Percentiles rank a stretch among this genome's conserved stretches.
These are phyloP conservation scores for Biscogniauxia marginata DNA, from an alignment of 2,329 filamentous ascomycete species.

Conservation along the genomic window DNA sequence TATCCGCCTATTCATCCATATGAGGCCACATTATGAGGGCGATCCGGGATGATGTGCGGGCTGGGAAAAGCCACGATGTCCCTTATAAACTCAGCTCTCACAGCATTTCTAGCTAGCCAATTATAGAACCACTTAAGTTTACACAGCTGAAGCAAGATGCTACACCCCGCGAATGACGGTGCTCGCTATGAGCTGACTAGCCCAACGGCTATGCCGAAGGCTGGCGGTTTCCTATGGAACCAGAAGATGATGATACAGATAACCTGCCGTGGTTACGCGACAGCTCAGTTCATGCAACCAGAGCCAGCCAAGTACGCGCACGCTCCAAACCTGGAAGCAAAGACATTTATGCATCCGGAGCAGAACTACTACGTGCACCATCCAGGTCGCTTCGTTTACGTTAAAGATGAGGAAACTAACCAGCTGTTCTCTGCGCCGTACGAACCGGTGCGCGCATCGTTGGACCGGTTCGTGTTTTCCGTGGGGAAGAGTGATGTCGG, in stretches of 20 bases:
- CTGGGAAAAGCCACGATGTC: not conserved
- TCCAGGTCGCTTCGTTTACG: conserved; percentile 57
- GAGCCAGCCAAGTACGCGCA: conserved; percentile 61
- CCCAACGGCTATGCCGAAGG: conserved; percentile 56
- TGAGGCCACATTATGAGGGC: not conserved
- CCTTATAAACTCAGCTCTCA: not conserved
- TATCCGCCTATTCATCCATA: not conserved
- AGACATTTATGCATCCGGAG: conserved; percentile 61
- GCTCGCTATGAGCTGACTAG: conserved; percentile 54
- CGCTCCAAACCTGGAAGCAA: conserved; percentile 56
- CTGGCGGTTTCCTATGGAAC: conserved; percentile 58
- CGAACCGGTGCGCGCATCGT: conserved; percentile 49
- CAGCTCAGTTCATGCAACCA: conserved; percentile 59
- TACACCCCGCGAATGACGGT: conserved; percentile 42
- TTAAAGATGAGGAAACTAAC: conserved; percentile 54
- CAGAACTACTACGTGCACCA: conserved; percentile 59
- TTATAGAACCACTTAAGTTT: not conserved
- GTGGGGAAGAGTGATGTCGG: conserved; percentile 53
- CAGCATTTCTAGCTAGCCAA: not conserved
- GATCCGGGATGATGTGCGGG: not conserved
- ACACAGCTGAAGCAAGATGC: conserved; percentile 9
- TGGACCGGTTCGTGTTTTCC: conserved; percentile 52
- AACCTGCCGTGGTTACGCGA: conserved; percentile 58
- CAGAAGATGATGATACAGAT: conserved; percentile 61
- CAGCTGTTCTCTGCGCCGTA: conserved; percentile 55